Percentiles rank a stretch among this genome's conserved stretches.
Conservation (phyloP, 495 filamentous ascomycete species). For the Podospora bellae-mahoneyi region DNA sequence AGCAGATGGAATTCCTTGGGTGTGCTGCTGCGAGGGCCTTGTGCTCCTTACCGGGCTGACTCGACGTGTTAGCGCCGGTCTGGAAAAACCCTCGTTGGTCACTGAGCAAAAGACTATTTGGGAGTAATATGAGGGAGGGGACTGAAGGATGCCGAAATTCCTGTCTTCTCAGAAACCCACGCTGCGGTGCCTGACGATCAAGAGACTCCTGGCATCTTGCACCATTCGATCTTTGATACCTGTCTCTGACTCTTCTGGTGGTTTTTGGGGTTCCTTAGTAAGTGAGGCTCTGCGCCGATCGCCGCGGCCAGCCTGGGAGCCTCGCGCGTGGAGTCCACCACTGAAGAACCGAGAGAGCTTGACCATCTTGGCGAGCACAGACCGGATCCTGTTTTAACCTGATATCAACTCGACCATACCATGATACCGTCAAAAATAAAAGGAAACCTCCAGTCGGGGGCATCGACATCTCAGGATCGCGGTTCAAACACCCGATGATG, state of each 20-base stretch:
- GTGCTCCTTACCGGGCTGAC: slow-evolving; percentile 4
- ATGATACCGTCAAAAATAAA: not conserved
- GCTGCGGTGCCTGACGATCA: not conserved
- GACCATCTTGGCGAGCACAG: slow-evolving; percentile 8
- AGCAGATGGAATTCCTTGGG: not conserved
- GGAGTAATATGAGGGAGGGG: not conserved
- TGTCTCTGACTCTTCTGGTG: too few species aligned
- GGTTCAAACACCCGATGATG: not conserved
- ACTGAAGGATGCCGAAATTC: not conserved
- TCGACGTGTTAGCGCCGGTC: not conserved
- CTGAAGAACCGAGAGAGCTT: not conserved
- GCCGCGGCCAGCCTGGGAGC: not conserved
- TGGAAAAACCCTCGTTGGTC: not conserved
- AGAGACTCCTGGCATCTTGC: not conserved
- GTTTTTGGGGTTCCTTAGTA: not conserved
- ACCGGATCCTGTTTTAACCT: slow-evolving; percentile 3
- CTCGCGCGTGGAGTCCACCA: not conserved
- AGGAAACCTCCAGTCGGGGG: not conserved
- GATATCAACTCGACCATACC: not conserved
- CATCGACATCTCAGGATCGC: not conserved
- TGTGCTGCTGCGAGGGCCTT: slow-evolving; percentile 1
- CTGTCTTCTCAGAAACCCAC: not conserved
- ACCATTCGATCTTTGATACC: not conserved
- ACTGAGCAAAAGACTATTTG: not conserved
- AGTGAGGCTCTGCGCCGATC: slow-evolving; percentile 21